Base-by-base conservation (phyloP, 495 filamentous ascomycete species). In the Xylona heveae region DNA sequence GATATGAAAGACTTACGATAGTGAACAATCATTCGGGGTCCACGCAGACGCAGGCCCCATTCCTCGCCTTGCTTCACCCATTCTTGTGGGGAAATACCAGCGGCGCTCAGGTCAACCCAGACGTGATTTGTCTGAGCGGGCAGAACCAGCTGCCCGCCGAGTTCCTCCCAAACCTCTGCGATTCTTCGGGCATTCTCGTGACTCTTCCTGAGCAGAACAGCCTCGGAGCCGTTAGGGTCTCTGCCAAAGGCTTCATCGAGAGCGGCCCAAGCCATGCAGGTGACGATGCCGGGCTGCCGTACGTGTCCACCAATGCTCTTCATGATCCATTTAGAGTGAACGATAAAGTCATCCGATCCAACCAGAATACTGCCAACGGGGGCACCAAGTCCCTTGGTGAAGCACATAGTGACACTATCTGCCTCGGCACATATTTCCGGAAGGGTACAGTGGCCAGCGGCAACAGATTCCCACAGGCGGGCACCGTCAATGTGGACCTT, bases 91-190 rank as follows among this genome's bases (percentile, higher is more conserved):
- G 44, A 38, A 33, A 71, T 54, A 0, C 58, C 54, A 4, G 44
- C 41, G 8, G 40, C 57, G 18, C 71, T 67, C 19, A 92, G 50
- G 51, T 91, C 77, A 35, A 92, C 40, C 85, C 83, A 95, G 10
- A 90, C 69, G 75, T 92, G 91, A 50, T 95, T 93, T 24, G 84
- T 93, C 42, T 93, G 74, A 3, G 74, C 72, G n/a, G n/a, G n/a
- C n/a, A n/a, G n/a, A n/a, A n/a, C n/a, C n/a, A n/a, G n/a, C 51
- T 66, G 59, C 8, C 76, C 72, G 50, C 17, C 57, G 23, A 25
- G 23, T 5, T 13, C 8, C 22, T 41, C 31, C 55, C 55, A 59
- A 10, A 51, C 28, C 35, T 45, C 50, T 13, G 63, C 74, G 16
- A 91, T 53, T 25, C 53, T 51, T 51, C 67, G 70, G 1, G 83